Base-by-base conservation (phyloP, 2,329 filamentous ascomycete species). In the Verticillium nonalfalfae region DNA sequence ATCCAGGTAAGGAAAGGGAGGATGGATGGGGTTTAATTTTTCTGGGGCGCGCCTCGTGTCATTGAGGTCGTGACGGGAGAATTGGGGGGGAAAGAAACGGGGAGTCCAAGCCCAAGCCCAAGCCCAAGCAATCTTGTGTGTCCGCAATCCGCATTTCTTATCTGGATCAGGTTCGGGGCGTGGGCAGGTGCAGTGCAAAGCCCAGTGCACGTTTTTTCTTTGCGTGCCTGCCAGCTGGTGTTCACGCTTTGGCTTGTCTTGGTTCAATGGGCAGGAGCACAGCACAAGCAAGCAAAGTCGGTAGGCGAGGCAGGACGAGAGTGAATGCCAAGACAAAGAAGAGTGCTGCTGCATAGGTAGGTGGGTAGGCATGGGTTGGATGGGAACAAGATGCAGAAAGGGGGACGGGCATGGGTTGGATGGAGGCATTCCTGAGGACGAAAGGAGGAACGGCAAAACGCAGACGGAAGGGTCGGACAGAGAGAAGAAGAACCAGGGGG, bases 311-410 rank as follows among this genome's bases (percentile, higher is more conserved):
- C 18, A 50, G 4, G 40, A 21, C 13, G 26, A 21, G n/a, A 50
- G 45, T 9, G 9, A 36, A 36, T 26, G 26, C 4, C 2, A 36
- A 13, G 35, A 13, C 35, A 9, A 36, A 13, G 35, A 13, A 36
- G 13, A 9, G 7, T 21, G 45, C 52, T 56, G 62, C 63, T 58
- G 61, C 61, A 60, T 62, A 60, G n/a, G n/a, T n/a, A 62, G 56
- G 65, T 65, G 66, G 66, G 10, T 15, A 58, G 56, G 59, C 68
- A 68, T n/a, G n/a, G n/a, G n/a, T n/a, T n/a, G n/a, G n/a, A n/a
- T n/a, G 58, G 57, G 59, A 21, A 55, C 59, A 60, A 64, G 63
- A 66, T 62, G 21, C 34, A 50, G 38, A 18, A 38, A 62, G 33
- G 21, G 50, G 31, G 14, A 21, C 33, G 59, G 55, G 62, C 15